phyloP scores from a whole-genome alignment of 2,329 filamentous ascomycete genomes.

The Phialocephala sp. region DNA sequence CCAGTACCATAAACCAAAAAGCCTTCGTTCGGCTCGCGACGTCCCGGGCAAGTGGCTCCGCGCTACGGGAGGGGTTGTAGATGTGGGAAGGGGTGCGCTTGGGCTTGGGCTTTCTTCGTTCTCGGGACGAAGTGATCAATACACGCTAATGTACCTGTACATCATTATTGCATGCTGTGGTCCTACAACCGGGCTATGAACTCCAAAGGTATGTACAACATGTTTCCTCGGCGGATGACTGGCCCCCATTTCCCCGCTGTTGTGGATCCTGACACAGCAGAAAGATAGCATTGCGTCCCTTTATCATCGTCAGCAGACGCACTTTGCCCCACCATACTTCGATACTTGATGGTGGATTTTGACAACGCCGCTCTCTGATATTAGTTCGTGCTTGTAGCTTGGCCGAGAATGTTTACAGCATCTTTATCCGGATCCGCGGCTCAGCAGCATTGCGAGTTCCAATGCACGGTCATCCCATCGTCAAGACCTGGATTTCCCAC shows the following conservation, averaged over 20 bases:
- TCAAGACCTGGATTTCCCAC: too few relatives aligned
- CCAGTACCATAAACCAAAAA: slow-evolving; percentile 1
- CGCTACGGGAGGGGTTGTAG: slow-evolving; percentile 3
- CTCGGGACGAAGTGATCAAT: neutral
- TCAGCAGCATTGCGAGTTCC: too few relatives aligned
- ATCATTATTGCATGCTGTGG: neutral
- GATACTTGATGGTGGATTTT: neutral
- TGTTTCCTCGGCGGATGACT: neutral
- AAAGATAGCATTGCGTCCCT: neutral
- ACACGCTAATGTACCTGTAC: neutral
- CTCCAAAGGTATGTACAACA: neutral
- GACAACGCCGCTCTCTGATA: neutral
- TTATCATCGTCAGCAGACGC: neutral
- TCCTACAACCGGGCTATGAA: neutral
- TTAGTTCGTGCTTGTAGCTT: neutral
- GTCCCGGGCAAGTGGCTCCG: slow-evolving; percentile 1
- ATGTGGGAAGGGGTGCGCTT: neutral
- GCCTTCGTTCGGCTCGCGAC: neutral
- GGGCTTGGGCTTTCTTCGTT: neutral
- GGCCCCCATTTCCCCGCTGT: neutral
- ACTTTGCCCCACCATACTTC: neutral
- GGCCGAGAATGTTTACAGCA: too few relatives aligned
- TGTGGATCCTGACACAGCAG: neutral
- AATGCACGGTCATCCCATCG: too few relatives aligned
- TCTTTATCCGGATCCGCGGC: too few relatives aligned